Evolutionary conservation across 805 yeast species (phyloP).

Genomic region (Yarrowia deformans): DNA sequence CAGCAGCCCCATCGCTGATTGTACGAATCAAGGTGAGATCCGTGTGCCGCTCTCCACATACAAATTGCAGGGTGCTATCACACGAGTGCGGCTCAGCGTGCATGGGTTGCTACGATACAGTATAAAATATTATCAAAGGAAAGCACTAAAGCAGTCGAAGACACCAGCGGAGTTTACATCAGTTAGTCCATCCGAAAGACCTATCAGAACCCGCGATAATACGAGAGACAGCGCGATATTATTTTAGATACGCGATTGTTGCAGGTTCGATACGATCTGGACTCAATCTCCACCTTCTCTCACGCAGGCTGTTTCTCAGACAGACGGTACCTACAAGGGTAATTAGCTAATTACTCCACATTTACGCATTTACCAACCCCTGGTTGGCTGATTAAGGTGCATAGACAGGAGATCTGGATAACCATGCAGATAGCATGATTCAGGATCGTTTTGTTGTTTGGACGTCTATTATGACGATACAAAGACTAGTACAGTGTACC

Average conservation of each 20-base stretch:
- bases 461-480: no score
- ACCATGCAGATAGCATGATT: no score
- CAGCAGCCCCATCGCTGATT: background rate
- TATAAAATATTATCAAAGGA: background rate
- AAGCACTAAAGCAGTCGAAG: background rate
- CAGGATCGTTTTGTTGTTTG: no score
- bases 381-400: no score
- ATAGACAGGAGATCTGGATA: no score
- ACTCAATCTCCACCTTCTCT: background rate
- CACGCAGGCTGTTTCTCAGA: no score
- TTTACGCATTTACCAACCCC: no score
- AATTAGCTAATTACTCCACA: no score
- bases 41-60: no score
- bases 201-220: background rate
- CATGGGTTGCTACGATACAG: constrained; percentile 13
- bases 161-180: background rate
- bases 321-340: no score
- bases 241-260: constrained; percentile 1
- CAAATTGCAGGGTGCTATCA: background rate
- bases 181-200: background rate
- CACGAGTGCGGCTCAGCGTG: constrained; percentile 21
- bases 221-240: background rate
- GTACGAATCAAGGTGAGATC: no score
- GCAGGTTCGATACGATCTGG: background rate
- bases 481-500: no score